Conservation (phyloP, 2,329 filamentous ascomycete genomes). For the Fusarium sp. region DNA sequence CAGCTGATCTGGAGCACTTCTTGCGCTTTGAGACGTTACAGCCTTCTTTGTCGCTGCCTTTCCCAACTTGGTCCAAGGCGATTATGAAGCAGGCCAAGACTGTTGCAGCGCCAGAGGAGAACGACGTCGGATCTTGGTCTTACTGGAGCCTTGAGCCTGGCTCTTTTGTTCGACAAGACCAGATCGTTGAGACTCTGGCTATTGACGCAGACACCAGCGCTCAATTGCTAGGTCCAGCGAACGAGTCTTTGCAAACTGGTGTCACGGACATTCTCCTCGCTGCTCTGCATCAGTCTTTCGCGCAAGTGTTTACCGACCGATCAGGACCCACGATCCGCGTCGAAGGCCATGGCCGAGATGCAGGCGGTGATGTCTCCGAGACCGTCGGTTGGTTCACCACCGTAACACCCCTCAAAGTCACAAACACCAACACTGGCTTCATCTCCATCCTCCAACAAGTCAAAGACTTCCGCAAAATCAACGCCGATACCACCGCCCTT, state of each 20-base stretch:
- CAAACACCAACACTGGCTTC: not conserved
- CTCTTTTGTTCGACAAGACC: not conserved
- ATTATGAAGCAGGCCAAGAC: not conserved
- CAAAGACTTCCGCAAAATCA: not conserved
- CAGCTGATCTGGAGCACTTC: not conserved
- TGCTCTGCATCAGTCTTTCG: not conserved
- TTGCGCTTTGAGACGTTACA: not conserved
- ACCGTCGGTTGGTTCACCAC: not conserved
- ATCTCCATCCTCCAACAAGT: not conserved
- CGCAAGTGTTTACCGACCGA: not conserved
- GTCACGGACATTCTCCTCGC: not conserved
- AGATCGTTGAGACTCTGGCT: not conserved
- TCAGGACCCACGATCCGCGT: not conserved
- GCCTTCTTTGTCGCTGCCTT: not conserved
- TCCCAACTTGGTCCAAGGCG: not conserved
- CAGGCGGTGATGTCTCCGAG: not conserved
- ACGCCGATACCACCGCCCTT: not conserved
- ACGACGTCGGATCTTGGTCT: fast-evolving
- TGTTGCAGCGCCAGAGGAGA: fast-evolving
- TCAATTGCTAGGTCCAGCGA: not conserved
- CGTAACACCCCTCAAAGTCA: not conserved
- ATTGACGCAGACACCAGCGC: not conserved
- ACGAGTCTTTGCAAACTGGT: not conserved
- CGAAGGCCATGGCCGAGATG: not conserved
- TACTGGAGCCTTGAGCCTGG: not conserved